A percentile compares a stretch with the other conserved stretches of the same genome.
Conservation (phyloP, 345 rosid species). For the Arabidopsis suecica region DNA sequence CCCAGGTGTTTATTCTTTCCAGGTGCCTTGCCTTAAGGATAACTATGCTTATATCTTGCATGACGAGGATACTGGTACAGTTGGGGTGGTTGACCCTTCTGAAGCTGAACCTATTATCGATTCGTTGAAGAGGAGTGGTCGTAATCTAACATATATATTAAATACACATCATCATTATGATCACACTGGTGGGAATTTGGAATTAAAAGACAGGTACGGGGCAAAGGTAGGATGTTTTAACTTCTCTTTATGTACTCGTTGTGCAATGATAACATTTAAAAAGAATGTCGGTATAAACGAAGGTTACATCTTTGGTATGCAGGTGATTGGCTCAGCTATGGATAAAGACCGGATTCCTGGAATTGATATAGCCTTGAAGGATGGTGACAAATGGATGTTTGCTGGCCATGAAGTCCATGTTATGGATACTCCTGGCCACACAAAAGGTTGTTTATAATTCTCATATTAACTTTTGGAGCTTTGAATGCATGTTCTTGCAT, state of each 20-base stretch:
- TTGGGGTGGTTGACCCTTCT: conserved; percentile 97
- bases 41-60: conserved; percentile 92
- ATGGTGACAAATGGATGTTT: conserved; percentile 99
- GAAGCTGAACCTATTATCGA: conserved; percentile 85
- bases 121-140: conserved; percentile 68
- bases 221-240: conserved; percentile 75
- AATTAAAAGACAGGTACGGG: conserved; percentile 94
- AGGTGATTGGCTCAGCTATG: conserved; percentile 90
- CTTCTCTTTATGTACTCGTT: not conserved
- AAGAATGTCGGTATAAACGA: not conserved
- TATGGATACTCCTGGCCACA: conserved; percentile 96
- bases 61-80: conserved; percentile 94
- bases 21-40: conserved; percentile 95
- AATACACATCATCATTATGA: conserved; percentile 97
- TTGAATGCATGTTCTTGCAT: conserved; percentile 23
- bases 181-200: conserved; percentile 94
- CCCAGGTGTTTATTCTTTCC: conserved; percentile 8
- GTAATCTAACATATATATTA: conserved; percentile 83
- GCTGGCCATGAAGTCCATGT: conserved; percentile 93
- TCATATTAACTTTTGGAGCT: conserved; percentile 11
- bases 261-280: not conserved
- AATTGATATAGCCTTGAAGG: conserved; percentile 84
- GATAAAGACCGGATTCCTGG: conserved; percentile 93
- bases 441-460: conserved; percentile 65
- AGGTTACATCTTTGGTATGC: conserved; percentile 26